Conservation (phyloP, 257 asterid species). For the Salvia miltiorrhiza region DNA sequence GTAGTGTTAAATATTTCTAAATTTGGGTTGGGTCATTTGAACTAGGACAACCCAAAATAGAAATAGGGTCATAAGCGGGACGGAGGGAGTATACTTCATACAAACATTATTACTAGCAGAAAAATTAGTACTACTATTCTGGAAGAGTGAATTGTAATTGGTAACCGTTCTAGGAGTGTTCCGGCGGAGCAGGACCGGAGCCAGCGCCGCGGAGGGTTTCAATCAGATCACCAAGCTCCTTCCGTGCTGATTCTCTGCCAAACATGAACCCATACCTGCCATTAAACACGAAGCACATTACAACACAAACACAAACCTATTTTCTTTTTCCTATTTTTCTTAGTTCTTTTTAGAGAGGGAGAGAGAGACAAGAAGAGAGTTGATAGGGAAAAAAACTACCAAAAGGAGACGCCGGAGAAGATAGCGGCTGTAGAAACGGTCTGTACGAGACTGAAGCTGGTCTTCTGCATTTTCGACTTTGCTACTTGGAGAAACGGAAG, state of each 20-base stretch:
- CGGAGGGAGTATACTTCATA: too few species aligned
- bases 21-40: too few species aligned
- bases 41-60: too few species aligned
- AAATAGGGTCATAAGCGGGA: too few species aligned
- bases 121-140: background rate
- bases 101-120: background rate
- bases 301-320: background rate
- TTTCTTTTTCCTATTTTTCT: background rate
- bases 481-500: background rate
- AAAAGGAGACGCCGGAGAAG: conserved; percentile 84
- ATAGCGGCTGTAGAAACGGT: conserved; percentile 76
- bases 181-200: conserved; percentile 33
- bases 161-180: conserved; percentile 33
- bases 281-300: background rate
- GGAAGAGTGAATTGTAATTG: background rate
- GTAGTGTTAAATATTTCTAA: too few species aligned
- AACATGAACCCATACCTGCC: conserved; percentile 91
- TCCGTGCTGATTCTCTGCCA: conserved; percentile 84
- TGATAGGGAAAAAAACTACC: conserved; percentile 32
- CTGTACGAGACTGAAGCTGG: conserved; percentile 64
- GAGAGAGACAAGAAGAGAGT: background rate
- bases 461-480: conserved; percentile 52
- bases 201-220: conserved; percentile 63
- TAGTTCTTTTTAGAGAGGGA: background rate
- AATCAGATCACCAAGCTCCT: conserved; percentile 70